phyloP scores from a whole-genome alignment of 164 flowering plant genomes.

The Buxus sempervirens region DNA sequence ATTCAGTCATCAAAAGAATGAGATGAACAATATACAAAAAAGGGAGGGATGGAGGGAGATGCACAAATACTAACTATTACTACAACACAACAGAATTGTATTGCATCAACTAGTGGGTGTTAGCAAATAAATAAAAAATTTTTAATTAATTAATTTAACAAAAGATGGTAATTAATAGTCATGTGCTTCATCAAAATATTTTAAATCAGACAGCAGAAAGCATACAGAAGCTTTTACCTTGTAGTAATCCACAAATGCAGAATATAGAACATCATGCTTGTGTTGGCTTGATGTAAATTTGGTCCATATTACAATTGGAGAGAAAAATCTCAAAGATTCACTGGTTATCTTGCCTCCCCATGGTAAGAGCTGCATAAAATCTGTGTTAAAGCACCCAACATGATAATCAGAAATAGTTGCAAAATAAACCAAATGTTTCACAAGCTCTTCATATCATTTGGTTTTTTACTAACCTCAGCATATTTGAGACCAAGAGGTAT shows the following conservation, averaged over 20 bases:
- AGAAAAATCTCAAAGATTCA: constrained; percentile 86
- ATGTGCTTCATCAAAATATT: background rate
- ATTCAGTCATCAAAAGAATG: background rate
- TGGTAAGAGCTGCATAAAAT: constrained; percentile 87
- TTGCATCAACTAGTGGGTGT: too few species aligned
- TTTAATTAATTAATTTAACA: background rate
- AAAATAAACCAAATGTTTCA: background rate
- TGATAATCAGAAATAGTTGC: constrained; percentile 13
- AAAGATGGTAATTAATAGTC: background rate
- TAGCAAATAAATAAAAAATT: background rate
- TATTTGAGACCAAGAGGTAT: constrained; percentile 73
- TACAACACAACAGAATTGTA: too few species aligned
- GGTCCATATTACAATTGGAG: constrained; percentile 92
- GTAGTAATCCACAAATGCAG: constrained; percentile 83
- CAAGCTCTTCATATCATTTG: too few species aligned
- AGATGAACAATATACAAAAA: background rate
- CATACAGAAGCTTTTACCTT: constrained; percentile 44
- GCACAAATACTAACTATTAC: background rate
- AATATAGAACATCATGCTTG: constrained; percentile 50
- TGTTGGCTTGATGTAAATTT: constrained; percentile 58
- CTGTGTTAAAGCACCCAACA: constrained; percentile 38
- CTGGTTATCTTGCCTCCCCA: constrained; percentile 97
- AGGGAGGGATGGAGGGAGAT: background rate
- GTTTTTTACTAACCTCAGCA: constrained; percentile 46
- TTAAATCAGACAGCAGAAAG: background rate